phyloP scores from a whole-genome alignment of 2,329 filamentous ascomycete genomes.

The Fusarium tricinctum region DNA sequence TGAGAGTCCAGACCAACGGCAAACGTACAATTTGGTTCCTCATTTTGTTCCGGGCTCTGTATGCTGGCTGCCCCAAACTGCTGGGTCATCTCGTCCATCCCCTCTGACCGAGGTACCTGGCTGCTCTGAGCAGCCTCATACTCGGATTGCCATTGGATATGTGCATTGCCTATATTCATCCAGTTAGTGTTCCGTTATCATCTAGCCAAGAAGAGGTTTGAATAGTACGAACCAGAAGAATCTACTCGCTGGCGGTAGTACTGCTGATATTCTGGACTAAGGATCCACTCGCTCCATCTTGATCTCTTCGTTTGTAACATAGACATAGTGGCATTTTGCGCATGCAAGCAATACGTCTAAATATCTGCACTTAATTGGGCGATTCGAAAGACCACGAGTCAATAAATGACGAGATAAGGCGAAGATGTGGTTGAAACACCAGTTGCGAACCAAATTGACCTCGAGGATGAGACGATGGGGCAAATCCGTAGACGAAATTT shows the following conservation, averaged over 20 bases:
- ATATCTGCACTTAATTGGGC: constrained; percentile 18
- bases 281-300: constrained; percentile 48
- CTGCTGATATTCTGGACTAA: constrained; percentile 43
- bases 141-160: constrained; percentile 48
- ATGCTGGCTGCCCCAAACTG: constrained; percentile 38
- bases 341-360: constrained; percentile 25
- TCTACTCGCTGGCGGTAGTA: constrained; percentile 51
- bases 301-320: constrained; percentile 47
- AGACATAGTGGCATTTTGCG: constrained; percentile 51
- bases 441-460: background rate
- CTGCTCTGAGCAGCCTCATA: constrained; percentile 29
- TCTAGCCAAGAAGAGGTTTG: background rate
- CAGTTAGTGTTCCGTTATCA: constrained; percentile 11
- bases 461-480: background rate
- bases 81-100: constrained; percentile 45
- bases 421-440: constrained; percentile 5
- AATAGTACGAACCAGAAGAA: constrained; percentile 47
- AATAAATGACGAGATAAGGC: background rate
- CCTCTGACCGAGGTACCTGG: constrained; percentile 45
- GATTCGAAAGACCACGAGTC: background rate
- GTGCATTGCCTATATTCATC: constrained; percentile 40
- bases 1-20: background rate
- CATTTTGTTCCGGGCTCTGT: constrained; percentile 36
- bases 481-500: background rate
- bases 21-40: constrained; percentile 45